These are phyloP conservation scores for Metarhizium anisopliae DNA, from an alignment of 2,329 filamentous ascomycete species.

Conservation along the genomic window DNA sequence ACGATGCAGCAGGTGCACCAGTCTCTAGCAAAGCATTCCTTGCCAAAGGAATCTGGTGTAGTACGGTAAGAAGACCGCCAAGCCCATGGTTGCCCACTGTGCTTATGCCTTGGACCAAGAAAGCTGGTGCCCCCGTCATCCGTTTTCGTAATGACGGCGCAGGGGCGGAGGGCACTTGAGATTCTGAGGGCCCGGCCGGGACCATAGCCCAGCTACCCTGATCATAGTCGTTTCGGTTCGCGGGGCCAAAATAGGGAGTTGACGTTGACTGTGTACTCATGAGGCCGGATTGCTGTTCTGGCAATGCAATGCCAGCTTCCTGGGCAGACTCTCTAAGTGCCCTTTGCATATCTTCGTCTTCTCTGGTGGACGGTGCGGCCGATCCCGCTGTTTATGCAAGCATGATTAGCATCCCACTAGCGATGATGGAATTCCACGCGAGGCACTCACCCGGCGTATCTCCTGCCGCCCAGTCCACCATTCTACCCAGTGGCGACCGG, in stretches of 20 bases:
- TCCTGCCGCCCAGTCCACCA: constrained; percentile 37
- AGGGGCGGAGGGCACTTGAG: constrained; percentile 11
- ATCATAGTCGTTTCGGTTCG: constrained; percentile 47
- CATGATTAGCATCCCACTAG: background rate
- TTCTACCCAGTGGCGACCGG: constrained; percentile 45
- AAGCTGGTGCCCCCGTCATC: constrained; percentile 34
- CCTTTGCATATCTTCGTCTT: constrained; percentile 47
- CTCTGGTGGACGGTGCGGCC: constrained; percentile 27
- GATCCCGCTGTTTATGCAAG: constrained; percentile 21
- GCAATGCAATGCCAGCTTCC: constrained; percentile 35
- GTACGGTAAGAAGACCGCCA: constrained; percentile 47
- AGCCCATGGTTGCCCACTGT: constrained; percentile 32
- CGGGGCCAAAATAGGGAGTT: constrained; percentile 48
- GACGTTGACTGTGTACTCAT: constrained; percentile 26
- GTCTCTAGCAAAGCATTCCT: constrained; percentile 44
- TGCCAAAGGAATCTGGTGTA: constrained; percentile 49
- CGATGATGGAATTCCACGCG: background rate
- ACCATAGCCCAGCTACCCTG: constrained; percentile 52
- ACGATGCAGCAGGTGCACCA: constrained; percentile 32
- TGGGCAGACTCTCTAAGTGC: constrained; percentile 48
- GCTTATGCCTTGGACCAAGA: constrained; percentile 33
- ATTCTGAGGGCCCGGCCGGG: constrained; percentile 22
- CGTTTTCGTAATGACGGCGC: constrained; percentile 36
- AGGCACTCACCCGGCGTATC: constrained; percentile 28
- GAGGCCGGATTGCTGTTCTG: constrained; percentile 42